Evolutionary conservation across 2,329 filamentous ascomycete genomes (phyloP).

Genomic region (Blastomyces parvus): DNA sequence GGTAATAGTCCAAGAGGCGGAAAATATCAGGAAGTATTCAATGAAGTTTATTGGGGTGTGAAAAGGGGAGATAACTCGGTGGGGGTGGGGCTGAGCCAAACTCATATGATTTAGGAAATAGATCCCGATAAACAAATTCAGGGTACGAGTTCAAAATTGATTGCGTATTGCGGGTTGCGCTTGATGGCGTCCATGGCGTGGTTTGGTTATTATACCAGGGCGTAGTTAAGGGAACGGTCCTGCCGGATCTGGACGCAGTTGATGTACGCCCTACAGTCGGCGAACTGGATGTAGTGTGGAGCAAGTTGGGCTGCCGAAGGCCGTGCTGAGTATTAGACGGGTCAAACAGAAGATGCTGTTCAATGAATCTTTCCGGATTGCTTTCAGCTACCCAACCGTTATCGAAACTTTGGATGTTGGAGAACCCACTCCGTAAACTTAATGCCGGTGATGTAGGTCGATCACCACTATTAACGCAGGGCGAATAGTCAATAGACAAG

Average conservation of each 20-base stretch:
- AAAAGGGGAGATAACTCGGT: background rate
- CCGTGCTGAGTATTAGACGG: background rate
- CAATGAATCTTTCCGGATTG: background rate
- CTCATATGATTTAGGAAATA: background rate
- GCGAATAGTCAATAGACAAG: background rate
- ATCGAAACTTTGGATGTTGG: background rate
- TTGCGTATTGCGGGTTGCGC: background rate
- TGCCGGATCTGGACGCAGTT: background rate
- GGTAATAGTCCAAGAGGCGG: background rate
- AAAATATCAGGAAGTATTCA: background rate
- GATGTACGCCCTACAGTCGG: background rate
- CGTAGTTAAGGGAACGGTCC: background rate
- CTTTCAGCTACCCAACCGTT: background rate
- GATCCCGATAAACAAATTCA: background rate
- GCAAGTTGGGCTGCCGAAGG: background rate
- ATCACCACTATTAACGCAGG: background rate
- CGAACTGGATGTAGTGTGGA: background rate
- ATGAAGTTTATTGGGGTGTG: background rate
- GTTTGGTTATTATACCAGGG: background rate
- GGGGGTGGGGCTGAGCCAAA: background rate
- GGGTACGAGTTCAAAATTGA: background rate
- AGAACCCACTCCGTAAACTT: background rate
- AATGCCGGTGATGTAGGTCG: background rate
- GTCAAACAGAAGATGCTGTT: background rate
- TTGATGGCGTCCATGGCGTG: background rate